Evolutionary conservation across 2,329 filamentous ascomycete species (phyloP).

Genomic region (Colletotrichum kahawae): DNA sequence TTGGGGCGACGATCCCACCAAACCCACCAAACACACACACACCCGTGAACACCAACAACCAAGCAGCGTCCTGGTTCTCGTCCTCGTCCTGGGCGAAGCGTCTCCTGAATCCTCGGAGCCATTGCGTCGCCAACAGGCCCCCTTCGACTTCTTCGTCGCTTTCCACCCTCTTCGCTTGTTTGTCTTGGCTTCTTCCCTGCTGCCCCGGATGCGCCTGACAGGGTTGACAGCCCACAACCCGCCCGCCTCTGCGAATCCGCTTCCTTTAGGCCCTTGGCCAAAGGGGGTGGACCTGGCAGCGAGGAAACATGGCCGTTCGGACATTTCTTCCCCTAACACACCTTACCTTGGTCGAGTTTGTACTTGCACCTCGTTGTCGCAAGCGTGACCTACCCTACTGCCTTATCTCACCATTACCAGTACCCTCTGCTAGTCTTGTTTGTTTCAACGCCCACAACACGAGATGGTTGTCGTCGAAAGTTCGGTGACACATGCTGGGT

Average conservation of each 20-base stretch:
- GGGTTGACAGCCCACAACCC: conserved; percentile 4
- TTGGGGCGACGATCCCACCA: background rate
- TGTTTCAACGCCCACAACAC: conserved; percentile 18
- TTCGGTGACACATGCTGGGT: conserved; percentile 12
- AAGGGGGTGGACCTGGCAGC: conserved; percentile 4
- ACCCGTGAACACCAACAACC: background rate
- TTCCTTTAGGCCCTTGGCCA: background rate
- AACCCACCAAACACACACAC: background rate
- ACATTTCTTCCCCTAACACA: background rate
- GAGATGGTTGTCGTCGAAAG: conserved; percentile 5
- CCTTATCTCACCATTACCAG: background rate
- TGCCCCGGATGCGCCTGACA: background rate
- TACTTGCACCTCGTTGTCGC: background rate
- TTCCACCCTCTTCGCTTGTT: background rate
- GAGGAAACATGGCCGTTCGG: conserved; percentile 20
- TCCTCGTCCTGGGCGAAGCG: background rate
- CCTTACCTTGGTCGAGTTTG: background rate
- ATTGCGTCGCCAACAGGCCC: background rate
- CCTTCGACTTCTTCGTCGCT: background rate
- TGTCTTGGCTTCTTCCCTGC: background rate
- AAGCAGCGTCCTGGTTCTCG: background rate
- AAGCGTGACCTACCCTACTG: background rate
- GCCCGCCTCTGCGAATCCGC: background rate
- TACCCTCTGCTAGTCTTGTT: background rate
- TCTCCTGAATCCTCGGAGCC: background rate